These are phyloP conservation scores for Aspergillus novoparasiticus DNA, from an alignment of 2,329 filamentous ascomycete genomes.

Conservation along the genomic window DNA sequence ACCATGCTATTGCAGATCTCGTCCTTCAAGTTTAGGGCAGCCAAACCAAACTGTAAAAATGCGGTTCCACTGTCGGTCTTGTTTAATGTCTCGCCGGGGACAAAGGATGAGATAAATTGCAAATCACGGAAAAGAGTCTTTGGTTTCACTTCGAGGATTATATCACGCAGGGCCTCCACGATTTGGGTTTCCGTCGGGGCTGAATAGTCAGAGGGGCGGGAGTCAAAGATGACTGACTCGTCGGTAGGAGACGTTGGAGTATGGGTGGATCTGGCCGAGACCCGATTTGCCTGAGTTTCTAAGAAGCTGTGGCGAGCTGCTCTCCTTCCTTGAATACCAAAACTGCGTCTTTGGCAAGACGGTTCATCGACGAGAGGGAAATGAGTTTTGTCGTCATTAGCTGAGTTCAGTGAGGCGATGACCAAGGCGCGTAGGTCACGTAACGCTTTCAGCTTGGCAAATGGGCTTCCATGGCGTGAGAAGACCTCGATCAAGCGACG, in stretches of 20 bases:
- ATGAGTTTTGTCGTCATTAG: slow-evolving; percentile 41
- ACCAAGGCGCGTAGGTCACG: slow-evolving; percentile 83
- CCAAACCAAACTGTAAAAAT: slow-evolving; percentile 87
- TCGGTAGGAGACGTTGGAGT: slow-evolving; percentile 28
- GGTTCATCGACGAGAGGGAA: slow-evolving; percentile 10
- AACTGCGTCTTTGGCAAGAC: slow-evolving; percentile 5
- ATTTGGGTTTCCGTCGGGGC: slow-evolving; percentile 64
- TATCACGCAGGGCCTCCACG: slow-evolving; percentile 65
- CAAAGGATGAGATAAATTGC: slow-evolving; percentile 68
- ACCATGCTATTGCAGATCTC: slow-evolving; percentile 84
- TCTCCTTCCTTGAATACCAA: slow-evolving; percentile 19
- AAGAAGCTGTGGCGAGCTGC: slow-evolving; percentile 37
- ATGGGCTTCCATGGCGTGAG: slow-evolving; percentile 84
- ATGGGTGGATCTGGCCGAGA: slow-evolving; percentile 18
- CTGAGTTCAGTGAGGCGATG: slow-evolving; percentile 69
- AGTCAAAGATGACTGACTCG: slow-evolving; percentile 36
- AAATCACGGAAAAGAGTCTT: slow-evolving; percentile 80
- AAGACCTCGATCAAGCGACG: slow-evolving; percentile 80
- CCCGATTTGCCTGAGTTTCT: slow-evolving; percentile 20
- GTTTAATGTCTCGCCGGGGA: slow-evolving; percentile 60
- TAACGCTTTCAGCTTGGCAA: slow-evolving; percentile 79
- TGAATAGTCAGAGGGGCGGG: slow-evolving; percentile 47
- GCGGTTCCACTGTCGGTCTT: slow-evolving; percentile 68
- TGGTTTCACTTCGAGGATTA: slow-evolving; percentile 73
- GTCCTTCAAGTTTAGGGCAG: slow-evolving; percentile 83